phyloP scores from a whole-genome alignment of 768 basidiomycete genomes.

The Boletus pseudo-olivaceus region DNA sequence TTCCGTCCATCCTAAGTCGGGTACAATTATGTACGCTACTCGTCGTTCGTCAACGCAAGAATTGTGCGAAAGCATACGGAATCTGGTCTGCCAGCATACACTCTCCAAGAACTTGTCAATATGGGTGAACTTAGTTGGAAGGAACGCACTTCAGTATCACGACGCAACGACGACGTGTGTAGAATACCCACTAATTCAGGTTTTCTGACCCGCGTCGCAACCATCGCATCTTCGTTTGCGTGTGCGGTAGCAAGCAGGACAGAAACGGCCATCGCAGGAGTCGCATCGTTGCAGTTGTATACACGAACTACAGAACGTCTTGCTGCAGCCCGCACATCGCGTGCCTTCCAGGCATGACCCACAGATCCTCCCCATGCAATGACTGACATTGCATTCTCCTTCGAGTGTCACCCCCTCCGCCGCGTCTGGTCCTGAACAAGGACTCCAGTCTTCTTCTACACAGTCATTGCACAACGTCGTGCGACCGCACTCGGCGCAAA shows the following conservation, averaged over 20 bases:
- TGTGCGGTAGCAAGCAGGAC: constrained; percentile 3
- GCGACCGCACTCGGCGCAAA: constrained; percentile 18
- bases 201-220: neutral
- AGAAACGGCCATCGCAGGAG: constrained; percentile 5
- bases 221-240: neutral
- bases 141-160: neutral
- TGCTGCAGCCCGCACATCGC: constrained; percentile 13
- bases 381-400: neutral
- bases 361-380: constrained; percentile 13
- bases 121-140: neutral
- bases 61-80: neutral
- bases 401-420: constrained; percentile 11
- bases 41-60: neutral
- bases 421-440: neutral
- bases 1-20: neutral
- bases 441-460: constrained; percentile 20
- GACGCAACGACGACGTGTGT: neutral
- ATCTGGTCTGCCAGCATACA: neutral
- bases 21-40: neutral
- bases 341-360: constrained; percentile 5
- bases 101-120: neutral
- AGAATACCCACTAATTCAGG: neutral
- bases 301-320: constrained; percentile 14
- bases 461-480: constrained; percentile 26
- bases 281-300: constrained; percentile 1